A percentile compares a stretch with the other conserved stretches of the same genome.
Evolutionary conservation across 108 stramenopile species (phyloP).

Genomic region (Cyclotella sp.): DNA sequence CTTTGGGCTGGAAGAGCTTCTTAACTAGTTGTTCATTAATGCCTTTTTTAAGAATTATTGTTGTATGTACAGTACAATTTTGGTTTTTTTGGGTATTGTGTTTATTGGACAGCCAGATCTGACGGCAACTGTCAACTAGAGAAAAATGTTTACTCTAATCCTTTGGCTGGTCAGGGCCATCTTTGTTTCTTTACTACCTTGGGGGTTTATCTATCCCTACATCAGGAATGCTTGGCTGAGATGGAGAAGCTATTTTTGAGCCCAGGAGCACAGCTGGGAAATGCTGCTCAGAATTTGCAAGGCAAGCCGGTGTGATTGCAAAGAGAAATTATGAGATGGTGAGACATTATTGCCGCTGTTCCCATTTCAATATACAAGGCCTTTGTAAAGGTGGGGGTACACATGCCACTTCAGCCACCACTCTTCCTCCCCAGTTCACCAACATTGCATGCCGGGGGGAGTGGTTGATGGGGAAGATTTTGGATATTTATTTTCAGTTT

Average conservation of each 20-base stretch:
- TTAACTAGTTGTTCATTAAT: too few relatives aligned
- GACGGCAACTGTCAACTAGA: too few relatives aligned
- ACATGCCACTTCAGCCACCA: constrained; percentile 46
- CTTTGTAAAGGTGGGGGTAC: constrained; percentile 53
- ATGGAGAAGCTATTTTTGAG: constrained; percentile 29
- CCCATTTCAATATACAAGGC: constrained; percentile 47
- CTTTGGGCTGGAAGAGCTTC: too few relatives aligned
- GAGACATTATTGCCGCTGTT: constrained; percentile 1
- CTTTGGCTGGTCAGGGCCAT: constrained; percentile 2
- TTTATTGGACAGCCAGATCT: too few relatives aligned
- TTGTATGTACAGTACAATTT: too few relatives aligned
- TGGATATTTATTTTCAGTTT: constrained; percentile 57
- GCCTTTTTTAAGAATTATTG: too few relatives aligned
- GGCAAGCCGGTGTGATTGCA: constrained; percentile 19
- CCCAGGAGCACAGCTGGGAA: neutral
- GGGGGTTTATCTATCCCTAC: constrained; percentile 27
- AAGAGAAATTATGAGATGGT: constrained; percentile 1
- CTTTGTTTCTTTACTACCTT: constrained; percentile 32
- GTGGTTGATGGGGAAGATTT: constrained; percentile 50
- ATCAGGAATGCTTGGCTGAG: constrained; percentile 4
- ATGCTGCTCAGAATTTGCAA: constrained; percentile 22
- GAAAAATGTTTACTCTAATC: constrained; percentile 30
- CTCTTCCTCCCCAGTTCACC: constrained; percentile 42
- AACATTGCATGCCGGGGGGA: constrained; percentile 48
- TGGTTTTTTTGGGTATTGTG: too few relatives aligned